Evolutionary conservation across 2,329 filamentous ascomycete genomes (phyloP), one percentile per base, ranked within the genome.

Genomic region (Magnaporthales sp.): DNA sequence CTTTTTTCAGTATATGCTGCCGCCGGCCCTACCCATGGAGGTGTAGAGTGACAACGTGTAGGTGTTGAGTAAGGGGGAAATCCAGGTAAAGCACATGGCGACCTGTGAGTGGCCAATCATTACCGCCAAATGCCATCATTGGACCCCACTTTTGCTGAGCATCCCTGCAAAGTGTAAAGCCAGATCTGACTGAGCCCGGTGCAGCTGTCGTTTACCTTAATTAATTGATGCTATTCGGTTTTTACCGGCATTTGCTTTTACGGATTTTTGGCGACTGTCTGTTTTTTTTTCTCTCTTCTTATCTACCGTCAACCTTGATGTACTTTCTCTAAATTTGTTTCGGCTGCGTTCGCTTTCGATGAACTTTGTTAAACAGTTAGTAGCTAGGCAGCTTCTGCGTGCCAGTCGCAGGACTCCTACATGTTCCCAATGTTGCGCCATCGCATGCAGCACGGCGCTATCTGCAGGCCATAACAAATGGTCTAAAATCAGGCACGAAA

Each of bases 401-500:
- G 56, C 56, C 29, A 19, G 38, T 19, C 56, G 24, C 13, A 13
- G 24, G 24, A 26, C 4, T 60, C 4, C 11, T 19, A 3, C 56
- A 27, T 27, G 24, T 27, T 27, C 13, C 54, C 77, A 77, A 76
- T 85, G 82, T 70, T 83, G 84, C 66, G 73, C 76, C 46, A 82
- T 89, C 68, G 76, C 76, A 66, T 80, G 80, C 19, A 82, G 80
- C 19, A 70, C 81, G 9, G 67, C 72, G 8, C 73, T 78, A 15
- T 77, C 79, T 68, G 89, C 90, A 27, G 93, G 93, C 15, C 93
- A 97, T 79, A 97, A 90, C 77, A 91, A 93, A 76, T 99, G 95
- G 95, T 93, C 92, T 67, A 96, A 95, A 74, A 98, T 97, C 79
- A 91, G 90, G 75, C 95, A 98, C 77, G 92, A 95, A 77, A 99